Percentiles rank a stretch among this genome's conserved stretches.
These are phyloP conservation scores for Voacanga thouarsii DNA, from an alignment of 257 asterid genomes.

Conservation along the genomic window DNA sequence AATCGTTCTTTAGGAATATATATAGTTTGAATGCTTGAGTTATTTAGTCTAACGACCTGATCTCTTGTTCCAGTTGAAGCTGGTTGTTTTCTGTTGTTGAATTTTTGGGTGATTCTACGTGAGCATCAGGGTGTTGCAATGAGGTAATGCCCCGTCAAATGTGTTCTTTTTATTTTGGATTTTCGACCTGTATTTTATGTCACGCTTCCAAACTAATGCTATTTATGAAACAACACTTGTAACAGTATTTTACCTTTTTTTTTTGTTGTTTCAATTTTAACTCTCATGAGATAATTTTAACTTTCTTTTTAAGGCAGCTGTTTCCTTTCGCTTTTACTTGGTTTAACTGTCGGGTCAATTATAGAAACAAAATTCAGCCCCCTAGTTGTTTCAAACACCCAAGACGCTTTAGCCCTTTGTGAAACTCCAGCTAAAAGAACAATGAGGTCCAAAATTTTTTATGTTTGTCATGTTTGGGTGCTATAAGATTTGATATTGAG, in stretches of 20 bases:
- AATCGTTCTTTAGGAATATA: background rate
- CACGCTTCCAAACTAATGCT: background rate
- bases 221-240: background rate
- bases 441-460: background rate
- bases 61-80: slow-evolving; percentile 14
- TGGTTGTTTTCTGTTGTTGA: slow-evolving; percentile 19
- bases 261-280: background rate
- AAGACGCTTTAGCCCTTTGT: background rate
- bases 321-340: background rate
- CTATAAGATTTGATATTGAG: background rate
- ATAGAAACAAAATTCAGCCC: background rate
- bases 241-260: background rate
- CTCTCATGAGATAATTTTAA: background rate
- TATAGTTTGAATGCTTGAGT: background rate
- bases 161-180: background rate
- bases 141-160: slow-evolving; percentile 18
- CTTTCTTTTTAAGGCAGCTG: background rate
- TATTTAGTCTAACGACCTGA: background rate
- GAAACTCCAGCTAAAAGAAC: background rate
- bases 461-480: background rate
- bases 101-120: slow-evolving; percentile 12
- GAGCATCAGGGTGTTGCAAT: slow-evolving; percentile 22
- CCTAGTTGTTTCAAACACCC: background rate
- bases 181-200: background rate
- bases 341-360: background rate